These are phyloP conservation scores for Paracamarosporium sp. DNA, from an alignment of 2,329 filamentous ascomycete genomes.

Conservation along the genomic window DNA sequence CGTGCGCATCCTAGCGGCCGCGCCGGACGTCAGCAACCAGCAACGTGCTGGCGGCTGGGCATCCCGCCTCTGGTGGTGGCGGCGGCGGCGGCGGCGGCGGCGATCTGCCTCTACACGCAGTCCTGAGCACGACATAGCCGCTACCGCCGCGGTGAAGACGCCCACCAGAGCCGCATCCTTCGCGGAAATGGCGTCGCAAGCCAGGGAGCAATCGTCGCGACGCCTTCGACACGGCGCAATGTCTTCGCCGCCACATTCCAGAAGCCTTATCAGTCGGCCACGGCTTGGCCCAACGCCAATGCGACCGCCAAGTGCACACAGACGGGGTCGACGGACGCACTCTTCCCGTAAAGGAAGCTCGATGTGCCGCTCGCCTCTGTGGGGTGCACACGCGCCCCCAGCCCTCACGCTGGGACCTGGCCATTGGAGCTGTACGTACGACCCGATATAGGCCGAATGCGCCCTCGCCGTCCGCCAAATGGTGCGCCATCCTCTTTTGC, in stretches of 20 bases:
- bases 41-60: slow-evolving; percentile 3
- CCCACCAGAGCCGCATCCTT: slow-evolving; percentile 1
- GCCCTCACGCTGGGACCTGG: slow-evolving; percentile 17
- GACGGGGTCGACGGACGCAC: slow-evolving; percentile 4
- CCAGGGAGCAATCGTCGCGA: background rate
- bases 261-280: slow-evolving; percentile 5
- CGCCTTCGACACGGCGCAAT: no score
- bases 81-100: no score
- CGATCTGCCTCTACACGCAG: no score
- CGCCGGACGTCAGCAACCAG: background rate
- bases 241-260: slow-evolving; percentile 3
- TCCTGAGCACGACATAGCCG: background rate
- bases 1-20: background rate
- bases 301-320: slow-evolving; percentile 4
- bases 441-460: slow-evolving; percentile 7
- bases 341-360: slow-evolving; percentile 23
- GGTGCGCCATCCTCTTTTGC: slow-evolving; percentile 3
- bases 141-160: background rate
- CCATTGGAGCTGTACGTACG: slow-evolving; percentile 25
- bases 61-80: no score
- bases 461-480: slow-evolving; percentile 1
- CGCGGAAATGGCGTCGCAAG: background rate
- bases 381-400: slow-evolving; percentile 9
- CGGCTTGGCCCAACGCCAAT: slow-evolving; percentile 7
- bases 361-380: slow-evolving; percentile 8